These are phyloP conservation scores for Dendryphion nanum DNA, from an alignment of 2,329 filamentous ascomycete genomes.

Conservation along the genomic window DNA sequence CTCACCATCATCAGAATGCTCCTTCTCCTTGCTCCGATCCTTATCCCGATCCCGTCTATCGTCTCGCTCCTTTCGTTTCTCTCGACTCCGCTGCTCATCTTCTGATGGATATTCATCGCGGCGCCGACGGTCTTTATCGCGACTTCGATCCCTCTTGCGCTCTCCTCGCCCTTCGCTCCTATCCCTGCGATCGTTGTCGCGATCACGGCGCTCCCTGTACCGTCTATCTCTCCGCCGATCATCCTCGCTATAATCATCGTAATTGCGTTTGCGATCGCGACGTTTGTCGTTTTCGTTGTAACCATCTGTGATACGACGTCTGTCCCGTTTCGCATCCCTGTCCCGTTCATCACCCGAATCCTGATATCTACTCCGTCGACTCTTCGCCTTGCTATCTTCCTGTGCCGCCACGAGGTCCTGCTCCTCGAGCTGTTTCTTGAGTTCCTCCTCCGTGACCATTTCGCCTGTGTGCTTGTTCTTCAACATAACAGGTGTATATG, in stretches of 20 bases:
- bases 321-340: slow-evolving; percentile 8
- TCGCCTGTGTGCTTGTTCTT: slow-evolving; percentile 63
- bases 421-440: slow-evolving; percentile 52
- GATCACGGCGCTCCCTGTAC: neutral
- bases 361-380: neutral
- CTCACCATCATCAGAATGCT: slow-evolving; percentile 4
- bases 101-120: neutral
- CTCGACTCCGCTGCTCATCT: neutral
- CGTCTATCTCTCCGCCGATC: slow-evolving; percentile 3
- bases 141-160: slow-evolving; percentile 10
- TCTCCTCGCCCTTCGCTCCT: slow-evolving; percentile 4
- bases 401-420: slow-evolving; percentile 47
- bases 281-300: slow-evolving; percentile 10
- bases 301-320: slow-evolving; percentile 8
- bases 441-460: slow-evolving; percentile 61
- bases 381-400: slow-evolving; percentile 19
- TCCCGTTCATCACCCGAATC: slow-evolving; percentile 7
- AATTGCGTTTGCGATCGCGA: slow-evolving; percentile 23
- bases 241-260: slow-evolving; percentile 10
- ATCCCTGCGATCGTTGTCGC: slow-evolving; percentile 9
- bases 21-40: slow-evolving; percentile 2
- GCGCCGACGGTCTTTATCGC: slow-evolving; percentile 8
- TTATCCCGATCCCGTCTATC: slow-evolving; percentile 3
- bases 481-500: slow-evolving; percentile 63
- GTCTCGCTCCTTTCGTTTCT: neutral